Evolutionary conservation across 2,329 filamentous ascomycete species (phyloP), one percentile per base, ranked within the genome.

Genomic region (Decorospora gaudefroyi): DNA sequence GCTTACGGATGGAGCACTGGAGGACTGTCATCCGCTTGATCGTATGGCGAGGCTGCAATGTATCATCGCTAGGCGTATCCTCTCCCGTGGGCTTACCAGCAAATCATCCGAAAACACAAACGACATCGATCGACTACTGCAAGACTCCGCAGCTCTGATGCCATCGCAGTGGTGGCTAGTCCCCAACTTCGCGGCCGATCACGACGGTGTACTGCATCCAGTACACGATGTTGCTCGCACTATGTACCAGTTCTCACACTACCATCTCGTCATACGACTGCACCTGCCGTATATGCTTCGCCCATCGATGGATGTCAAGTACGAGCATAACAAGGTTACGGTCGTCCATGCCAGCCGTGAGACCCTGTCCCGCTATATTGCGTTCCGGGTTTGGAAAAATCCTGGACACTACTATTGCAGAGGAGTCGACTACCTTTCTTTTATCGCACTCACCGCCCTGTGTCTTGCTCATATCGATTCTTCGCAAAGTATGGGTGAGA

Each of bases 51-150:
- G 67, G 1, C 46, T 65, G 23, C 59, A 70, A 9, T 57, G 51
- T 12, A 55, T 60, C 11, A 60, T 73, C 10, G 66, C 67, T 4
- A 64, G 53, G 6, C 62, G 59, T 3, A 73, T 78, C 9, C 48
- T 75, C 1, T 61, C 71, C 35, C 70, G 34, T 12, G 23, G 11
- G n/a, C 22, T n/a, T 10, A n/a, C n/a, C 23, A 21, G n/a, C 4
- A 2, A 13, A 6, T 11, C 22, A 15, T 6, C 11, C 15, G 16
- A 18, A 38, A 2, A 38, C 46, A 5, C 69, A 66, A 2, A 54
- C 60, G 57, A 49, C 3, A 44, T 62, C n/a, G 59, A 64, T n/a
- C 10, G 16, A 2, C 2, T 53, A 21, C 21, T 65, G 2, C 47
- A 46, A 18, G 33, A 50, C 3, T 51, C 52, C 3, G 50, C 59